Conservation (phyloP, 2,329 filamentous ascomycete genomes). For the Dothideomycetes sp. region DNA sequence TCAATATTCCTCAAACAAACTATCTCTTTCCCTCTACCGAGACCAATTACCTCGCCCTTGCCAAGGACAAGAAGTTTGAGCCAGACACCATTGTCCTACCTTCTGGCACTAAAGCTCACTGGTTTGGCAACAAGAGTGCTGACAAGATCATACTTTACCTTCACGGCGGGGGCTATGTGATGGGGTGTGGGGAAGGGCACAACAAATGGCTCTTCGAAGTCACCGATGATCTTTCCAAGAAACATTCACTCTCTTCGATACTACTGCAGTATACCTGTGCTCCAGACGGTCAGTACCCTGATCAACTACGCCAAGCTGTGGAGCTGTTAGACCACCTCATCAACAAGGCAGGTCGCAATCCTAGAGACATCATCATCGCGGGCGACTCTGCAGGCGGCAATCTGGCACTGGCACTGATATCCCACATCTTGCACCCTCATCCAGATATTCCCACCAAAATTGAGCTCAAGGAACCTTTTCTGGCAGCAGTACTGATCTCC, state of each 20-base stretch:
- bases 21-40: conserved; percentile 22
- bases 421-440: conserved; percentile 47
- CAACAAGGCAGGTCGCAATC: conserved; percentile 21
- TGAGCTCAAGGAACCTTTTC: conserved; percentile 30
- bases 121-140: conserved; percentile 30
- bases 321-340: conserved; percentile 33
- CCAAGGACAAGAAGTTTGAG: conserved; percentile 23
- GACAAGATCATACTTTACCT: conserved; percentile 35
- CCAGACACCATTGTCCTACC: conserved; percentile 27
- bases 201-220: conserved; percentile 34
- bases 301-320: conserved; percentile 36
- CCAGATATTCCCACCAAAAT: conserved; percentile 34
- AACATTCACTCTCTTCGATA: conserved; percentile 34
- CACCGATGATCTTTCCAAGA: conserved; percentile 26
- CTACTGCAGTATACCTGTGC: conserved; percentile 50
- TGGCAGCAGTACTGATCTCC: conserved; percentile 42
- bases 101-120: conserved; percentile 34
- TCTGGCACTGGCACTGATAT: conserved; percentile 33
- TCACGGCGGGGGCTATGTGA: conserved; percentile 23
- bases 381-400: conserved; percentile 47
- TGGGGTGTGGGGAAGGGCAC: not conserved
- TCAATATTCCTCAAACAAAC: conserved; percentile 27
- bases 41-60: conserved; percentile 23
- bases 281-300: conserved; percentile 34
- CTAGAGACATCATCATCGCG: conserved; percentile 32